Evolutionary conservation across 768 basidiomycete genomes (phyloP), one percentile per base, ranked within the genome.

Genomic region (Fomitopsis pulvina): DNA sequence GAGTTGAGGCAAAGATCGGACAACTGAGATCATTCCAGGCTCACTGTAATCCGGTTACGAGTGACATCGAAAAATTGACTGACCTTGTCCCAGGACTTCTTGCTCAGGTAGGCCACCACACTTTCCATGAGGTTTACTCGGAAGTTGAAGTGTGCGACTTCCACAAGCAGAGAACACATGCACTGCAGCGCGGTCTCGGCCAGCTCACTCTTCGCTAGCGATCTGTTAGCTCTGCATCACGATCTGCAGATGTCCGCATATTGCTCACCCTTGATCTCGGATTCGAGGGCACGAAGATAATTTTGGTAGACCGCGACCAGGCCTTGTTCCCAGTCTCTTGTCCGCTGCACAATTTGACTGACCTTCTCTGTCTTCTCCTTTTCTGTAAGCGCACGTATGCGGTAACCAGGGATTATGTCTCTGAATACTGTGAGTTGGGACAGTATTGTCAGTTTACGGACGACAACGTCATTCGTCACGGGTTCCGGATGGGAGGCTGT

Each of bases 71-170:
- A 41, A 48, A 52, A 45, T 44, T 37, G 24, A 66, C 82, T 62
- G 59, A 93, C 95, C 67, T 82, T 75, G 68, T 93, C 87, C 93
- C 94, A 98, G 18, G 85, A 83, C 62, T 79, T 86, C 63, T 80
- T 81, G 63, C 92, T 93, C 41, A 98, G 67, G 12, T 81, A 80
- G 43, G 85, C 81, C 21, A 97, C 81, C 51, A 98, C 73, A 44
- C 85, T 85, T 52, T 82, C 83, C 81, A 96, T 91, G 57, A 99
- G 77, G 70, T 98, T 96, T 56, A 80, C 75, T 40, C 89, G 81
- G 66, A 97, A 98, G 71, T 98, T 99, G 81, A 99, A 99, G 69
- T 98, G 93, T 12, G 91, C 87, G 53, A 83, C 80, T 62, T 91
- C 84, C 18, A 77, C 75, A 22, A 92, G 71, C 39, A 98, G 74